Evolutionary conservation across 2,329 filamentous ascomycete genomes (phyloP), one percentile per base, ranked within the genome.

Genomic region (Domatiomyces globalis): DNA sequence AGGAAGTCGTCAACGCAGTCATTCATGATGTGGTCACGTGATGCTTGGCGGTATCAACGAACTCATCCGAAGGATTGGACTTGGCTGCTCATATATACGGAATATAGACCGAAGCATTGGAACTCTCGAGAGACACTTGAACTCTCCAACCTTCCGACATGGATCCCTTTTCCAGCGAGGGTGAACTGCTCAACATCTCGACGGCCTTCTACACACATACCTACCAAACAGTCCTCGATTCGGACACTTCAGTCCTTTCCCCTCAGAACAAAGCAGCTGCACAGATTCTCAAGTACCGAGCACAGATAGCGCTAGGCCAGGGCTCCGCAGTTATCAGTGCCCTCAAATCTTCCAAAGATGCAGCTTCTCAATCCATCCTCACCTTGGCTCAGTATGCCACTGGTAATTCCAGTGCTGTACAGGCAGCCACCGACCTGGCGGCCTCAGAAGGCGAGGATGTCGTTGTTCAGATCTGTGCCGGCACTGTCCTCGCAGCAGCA

Each of bases 141-240:
- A 47, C 44, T 47, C 49, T 22, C 19, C 19, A 25, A 22, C 33
- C 9, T 17, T 2, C 29, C 48, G 53, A 25, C 43, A 79, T 79
- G 75, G 79, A 83, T 67, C 79, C 79, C 46, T 83, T 81, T 64
- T 79, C 77, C 53, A 70, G 77, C 58, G 79, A 82, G 68, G 78
- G 78, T 69, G 79, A 83, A 68, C 78, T 83, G 62, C 74, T 81
- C 64, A 81, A 80, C 71, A 78, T 82, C 64, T 77, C 80, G 71
- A 80, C 76, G 63, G 77, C 78, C 65, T 81, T 81, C 71, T 74
- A 80, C 69, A 77, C 80, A 68, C 88, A 86, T 65, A 89, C 94
- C 74, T 95, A 87, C 76, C 78, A 86, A 64, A 76, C 83, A 64
- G 89, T 94, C 57, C 69, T 94, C 69, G 84, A 92, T 71, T 94